Evolutionary conservation across 1,139 yeast genomes (phyloP).

Genomic region (Kurtzmaniella quercitrusa): DNA sequence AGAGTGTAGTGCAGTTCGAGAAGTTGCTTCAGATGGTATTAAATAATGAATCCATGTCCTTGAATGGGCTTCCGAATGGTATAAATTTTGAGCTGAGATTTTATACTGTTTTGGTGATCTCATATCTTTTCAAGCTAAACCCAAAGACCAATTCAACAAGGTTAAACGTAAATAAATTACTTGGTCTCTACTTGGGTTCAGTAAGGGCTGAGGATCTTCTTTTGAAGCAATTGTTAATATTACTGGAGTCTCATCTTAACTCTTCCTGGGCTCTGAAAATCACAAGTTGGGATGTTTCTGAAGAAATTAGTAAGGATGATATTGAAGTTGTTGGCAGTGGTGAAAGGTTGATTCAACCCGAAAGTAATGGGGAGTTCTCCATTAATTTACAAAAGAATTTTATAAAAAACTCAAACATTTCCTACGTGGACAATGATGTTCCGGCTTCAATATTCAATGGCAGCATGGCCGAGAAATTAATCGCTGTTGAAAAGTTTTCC

Average conservation of each 20-base stretch:
- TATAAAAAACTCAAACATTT: conserved; percentile 45
- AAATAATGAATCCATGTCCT: conserved; percentile 40
- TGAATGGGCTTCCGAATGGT: conserved; percentile 22
- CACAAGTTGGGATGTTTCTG: conserved; percentile 62
- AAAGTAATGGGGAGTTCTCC: conserved; percentile 40
- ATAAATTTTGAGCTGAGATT: conserved; percentile 25
- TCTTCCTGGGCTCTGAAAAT: conserved; percentile 58
- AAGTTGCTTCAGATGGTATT: conserved; percentile 64
- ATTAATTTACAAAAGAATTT: conserved; percentile 52
- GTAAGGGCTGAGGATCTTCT: conserved; percentile 57
- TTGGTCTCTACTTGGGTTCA: conserved; percentile 60
- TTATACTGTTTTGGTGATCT: conserved; percentile 41
- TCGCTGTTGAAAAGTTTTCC: conserved; percentile 5
- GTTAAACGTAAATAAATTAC: conserved; percentile 42
- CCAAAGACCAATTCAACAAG: conserved; percentile 42
- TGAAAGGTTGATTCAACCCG: conserved; percentile 43
- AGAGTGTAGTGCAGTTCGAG: conserved; percentile 38
- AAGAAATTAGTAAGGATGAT: conserved; percentile 35
- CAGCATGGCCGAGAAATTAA: conserved; percentile 16
- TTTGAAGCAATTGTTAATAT: conserved; percentile 49
- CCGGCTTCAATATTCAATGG: conserved; percentile 8
- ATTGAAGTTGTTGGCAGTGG: conserved; percentile 38
- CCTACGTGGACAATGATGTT: conserved; percentile 7
- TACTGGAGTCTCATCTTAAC: conserved; percentile 50
- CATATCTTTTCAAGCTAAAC: conserved; percentile 45